Percentiles rank a stretch among this genome's conserved stretches.
phyloP scores from a whole-genome alignment of 805 yeast species.

The Vanderwaltozyma polyspora region DNA sequence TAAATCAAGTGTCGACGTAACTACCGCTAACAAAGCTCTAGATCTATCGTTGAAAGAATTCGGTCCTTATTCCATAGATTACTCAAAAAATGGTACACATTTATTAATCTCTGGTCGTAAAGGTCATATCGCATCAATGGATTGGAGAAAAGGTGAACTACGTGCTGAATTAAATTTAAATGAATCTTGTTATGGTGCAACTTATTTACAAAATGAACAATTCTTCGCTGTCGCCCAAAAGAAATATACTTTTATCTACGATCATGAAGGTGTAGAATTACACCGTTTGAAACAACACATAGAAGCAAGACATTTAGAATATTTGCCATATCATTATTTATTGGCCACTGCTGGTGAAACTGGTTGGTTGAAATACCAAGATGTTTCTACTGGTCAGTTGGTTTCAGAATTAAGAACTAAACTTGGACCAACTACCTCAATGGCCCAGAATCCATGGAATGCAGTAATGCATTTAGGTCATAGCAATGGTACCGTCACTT shows the following conservation, averaged over 20 bases:
- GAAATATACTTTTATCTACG: constrained; percentile 86
- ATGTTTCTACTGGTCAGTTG: constrained; percentile 82
- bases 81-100: constrained; percentile 79
- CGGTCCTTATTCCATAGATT: constrained; percentile 81
- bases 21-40: constrained; percentile 66
- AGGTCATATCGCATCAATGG: constrained; percentile 93
- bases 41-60: constrained; percentile 61
- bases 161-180: constrained; percentile 74
- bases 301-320: constrained; percentile 73
- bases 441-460: constrained; percentile 91
- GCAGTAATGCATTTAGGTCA: constrained; percentile 93
- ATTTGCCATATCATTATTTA: constrained; percentile 84
- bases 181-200: constrained; percentile 86
- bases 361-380: constrained; percentile 85
- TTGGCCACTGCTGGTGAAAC: constrained; percentile 82
- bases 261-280: constrained; percentile 80
- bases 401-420: constrained; percentile 79
- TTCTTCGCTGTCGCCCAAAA: constrained; percentile 95
- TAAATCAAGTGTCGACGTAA: constrained; percentile 57
- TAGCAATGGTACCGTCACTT: constrained; percentile 79
- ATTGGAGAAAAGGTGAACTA: constrained; percentile 82
- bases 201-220: constrained; percentile 84
- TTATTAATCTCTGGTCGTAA: constrained; percentile 76
- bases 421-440: constrained; percentile 78
- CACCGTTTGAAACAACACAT: constrained; percentile 86